Percentiles rank a stretch among this genome's conserved stretches.
These are phyloP conservation scores for Potentilla sterilis DNA, from an alignment of 306 rosid genomes.

Conservation along the genomic window DNA sequence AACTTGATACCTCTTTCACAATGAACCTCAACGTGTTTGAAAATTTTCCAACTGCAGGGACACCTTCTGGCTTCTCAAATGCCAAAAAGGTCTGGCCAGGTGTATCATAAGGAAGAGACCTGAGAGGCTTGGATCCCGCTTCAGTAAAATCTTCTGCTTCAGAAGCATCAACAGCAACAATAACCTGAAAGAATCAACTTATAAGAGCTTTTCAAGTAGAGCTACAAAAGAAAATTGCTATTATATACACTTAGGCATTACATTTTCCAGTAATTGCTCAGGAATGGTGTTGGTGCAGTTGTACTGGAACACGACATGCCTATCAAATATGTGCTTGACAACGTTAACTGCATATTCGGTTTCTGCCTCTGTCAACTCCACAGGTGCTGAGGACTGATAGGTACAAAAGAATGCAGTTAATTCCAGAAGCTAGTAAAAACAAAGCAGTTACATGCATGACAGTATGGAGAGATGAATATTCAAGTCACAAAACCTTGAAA, in stretches of 20 bases:
- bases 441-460: conserved; percentile 12
- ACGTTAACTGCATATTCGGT: conserved; percentile 94
- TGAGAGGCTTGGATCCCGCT: conserved; percentile 71
- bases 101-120: conserved; percentile 91
- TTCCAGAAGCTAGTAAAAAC: not conserved
- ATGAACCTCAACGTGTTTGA: conserved; percentile 71
- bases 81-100: conserved; percentile 91
- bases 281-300: conserved; percentile 98
- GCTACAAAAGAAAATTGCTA: conserved; percentile 4
- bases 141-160: conserved; percentile 90
- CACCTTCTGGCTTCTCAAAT: conserved; percentile 86
- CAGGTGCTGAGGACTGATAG: conserved; percentile 88
- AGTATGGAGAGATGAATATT: conserved; percentile 21
- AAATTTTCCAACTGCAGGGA: conserved; percentile 74
- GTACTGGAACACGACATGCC: conserved; percentile 89
- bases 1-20: conserved; percentile 75
- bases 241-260: conserved; percentile 31
- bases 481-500: conserved; percentile 64
- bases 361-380: conserved; percentile 97
- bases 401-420: conserved; percentile 26
- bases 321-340: conserved; percentile 89
- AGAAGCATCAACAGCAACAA: conserved; percentile 77
- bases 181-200: conserved; percentile 50
- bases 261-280: conserved; percentile 89
- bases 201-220: conserved; percentile 23